Conservation (phyloP, 2,329 filamentous ascomycete genomes). For the Purpureocillium lavendulum region DNA sequence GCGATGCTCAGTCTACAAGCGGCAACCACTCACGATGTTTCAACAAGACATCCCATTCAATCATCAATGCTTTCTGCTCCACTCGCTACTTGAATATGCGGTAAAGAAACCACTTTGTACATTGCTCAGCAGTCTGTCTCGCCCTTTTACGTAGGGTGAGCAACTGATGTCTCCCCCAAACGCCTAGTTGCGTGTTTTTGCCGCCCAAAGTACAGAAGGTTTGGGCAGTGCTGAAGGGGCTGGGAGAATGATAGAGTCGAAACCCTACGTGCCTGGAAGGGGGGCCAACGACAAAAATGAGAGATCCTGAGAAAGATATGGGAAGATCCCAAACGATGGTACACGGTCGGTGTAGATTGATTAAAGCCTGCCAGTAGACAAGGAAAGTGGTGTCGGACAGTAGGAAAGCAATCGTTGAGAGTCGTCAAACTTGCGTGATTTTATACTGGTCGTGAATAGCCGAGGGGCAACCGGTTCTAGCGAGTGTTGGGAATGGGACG, state of each 20-base stretch:
- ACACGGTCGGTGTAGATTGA: neutral
- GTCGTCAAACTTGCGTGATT: constrained; percentile 19
- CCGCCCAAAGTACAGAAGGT: no score
- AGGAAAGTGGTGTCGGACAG: neutral
- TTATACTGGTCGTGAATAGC: constrained; percentile 14
- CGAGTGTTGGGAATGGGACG: neutral
- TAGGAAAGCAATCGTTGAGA: constrained; percentile 17
- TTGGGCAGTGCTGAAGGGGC: no score
- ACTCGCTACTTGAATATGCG: neutral
- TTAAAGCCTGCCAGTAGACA: neutral
- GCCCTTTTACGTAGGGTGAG: no score
- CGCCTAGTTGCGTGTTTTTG: no score
- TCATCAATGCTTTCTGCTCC: neutral
- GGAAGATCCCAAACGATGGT: constrained; percentile 1
- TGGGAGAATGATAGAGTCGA: no score
- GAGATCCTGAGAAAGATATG: no score
- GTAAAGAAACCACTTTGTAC: neutral
- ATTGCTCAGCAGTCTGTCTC: neutral
- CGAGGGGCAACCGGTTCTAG: constrained; percentile 5
- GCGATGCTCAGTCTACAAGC: no score
- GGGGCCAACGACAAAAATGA: no score
- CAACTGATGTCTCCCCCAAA: no score
- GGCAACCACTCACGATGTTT: neutral
- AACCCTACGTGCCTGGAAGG: no score
- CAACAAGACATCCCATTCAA: neutral